These are phyloP conservation scores for Chrysanthemum seticuspe DNA, from an alignment of 129 eudicot species.

Conservation along the genomic window DNA sequence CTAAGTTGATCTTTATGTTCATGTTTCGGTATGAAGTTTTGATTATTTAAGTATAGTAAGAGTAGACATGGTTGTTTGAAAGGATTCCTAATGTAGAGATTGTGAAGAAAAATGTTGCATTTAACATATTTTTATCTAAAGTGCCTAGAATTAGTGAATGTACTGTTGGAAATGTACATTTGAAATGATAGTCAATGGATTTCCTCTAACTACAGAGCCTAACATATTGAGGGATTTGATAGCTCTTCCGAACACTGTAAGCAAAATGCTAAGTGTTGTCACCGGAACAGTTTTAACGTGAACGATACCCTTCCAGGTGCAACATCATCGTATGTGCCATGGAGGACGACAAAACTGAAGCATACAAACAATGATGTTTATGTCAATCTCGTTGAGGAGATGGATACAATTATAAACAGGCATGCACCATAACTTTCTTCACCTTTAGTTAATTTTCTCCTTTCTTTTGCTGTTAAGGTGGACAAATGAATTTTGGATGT, in stretches of 20 bases:
- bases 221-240: constrained; percentile 92
- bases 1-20: too few relatives aligned
- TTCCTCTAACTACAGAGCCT: constrained; percentile 90
- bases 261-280: constrained; percentile 91
- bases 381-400: constrained; percentile 88
- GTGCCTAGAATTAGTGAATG: too few relatives aligned
- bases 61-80: too few relatives aligned
- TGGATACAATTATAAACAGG: constrained; percentile 91
- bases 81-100: too few relatives aligned
- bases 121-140: too few relatives aligned
- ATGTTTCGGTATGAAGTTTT: too few relatives aligned
- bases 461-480: constrained; percentile 1
- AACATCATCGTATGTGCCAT: constrained; percentile 73
- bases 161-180: too few relatives aligned
- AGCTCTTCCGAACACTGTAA: constrained; percentile 88
- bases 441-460: constrained; percentile 5
- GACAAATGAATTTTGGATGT: background rate
- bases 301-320: constrained; percentile 92
- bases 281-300: constrained; percentile 90
- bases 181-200: constrained; percentile 93
- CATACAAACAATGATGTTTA: constrained; percentile 81
- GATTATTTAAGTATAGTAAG: too few relatives aligned
- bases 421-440: constrained; percentile 20
- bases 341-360: constrained; percentile 85
- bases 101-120: too few relatives aligned